phyloP scores from a whole-genome alignment of 768 basidiomycete species.

The Panaeolus papilionaceus region DNA sequence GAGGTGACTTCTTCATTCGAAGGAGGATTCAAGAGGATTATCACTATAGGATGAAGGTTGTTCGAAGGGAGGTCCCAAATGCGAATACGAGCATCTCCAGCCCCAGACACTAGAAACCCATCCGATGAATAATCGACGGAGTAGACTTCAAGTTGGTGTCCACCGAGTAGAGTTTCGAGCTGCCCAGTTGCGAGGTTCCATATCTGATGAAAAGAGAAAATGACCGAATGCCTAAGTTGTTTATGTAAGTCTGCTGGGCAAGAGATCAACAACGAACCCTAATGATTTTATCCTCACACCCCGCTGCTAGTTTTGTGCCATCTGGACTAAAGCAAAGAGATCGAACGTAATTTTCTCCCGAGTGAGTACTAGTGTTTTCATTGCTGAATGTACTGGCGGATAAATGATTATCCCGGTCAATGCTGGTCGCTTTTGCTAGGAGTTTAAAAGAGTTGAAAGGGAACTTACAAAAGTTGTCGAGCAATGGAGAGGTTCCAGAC shows the following conservation, averaged over 20 bases:
- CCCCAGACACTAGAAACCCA: constrained; percentile 14
- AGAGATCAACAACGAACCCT: background rate
- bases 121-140: constrained; percentile 16
- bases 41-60: background rate
- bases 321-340: constrained; percentile 18
- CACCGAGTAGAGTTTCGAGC: background rate
- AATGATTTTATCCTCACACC: constrained; percentile 14
- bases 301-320: constrained; percentile 10
- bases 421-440: too few species aligned
- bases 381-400: too few species aligned
- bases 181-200: constrained; percentile 14
- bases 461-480: background rate
- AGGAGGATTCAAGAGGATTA: background rate
- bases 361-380: too few species aligned
- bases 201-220: constrained; percentile 1
- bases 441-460: background rate
- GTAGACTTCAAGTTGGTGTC: constrained; percentile 4
- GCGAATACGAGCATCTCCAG: constrained; percentile 12
- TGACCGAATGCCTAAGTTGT: background rate
- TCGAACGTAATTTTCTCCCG: background rate
- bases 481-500: background rate
- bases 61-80: constrained; percentile 18
- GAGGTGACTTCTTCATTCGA: constrained; percentile 11
- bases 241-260: background rate
- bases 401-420: too few species aligned